Evolutionary conservation across 768 basidiomycete species (phyloP).

Genomic region (Naganishia friedmannii): DNA sequence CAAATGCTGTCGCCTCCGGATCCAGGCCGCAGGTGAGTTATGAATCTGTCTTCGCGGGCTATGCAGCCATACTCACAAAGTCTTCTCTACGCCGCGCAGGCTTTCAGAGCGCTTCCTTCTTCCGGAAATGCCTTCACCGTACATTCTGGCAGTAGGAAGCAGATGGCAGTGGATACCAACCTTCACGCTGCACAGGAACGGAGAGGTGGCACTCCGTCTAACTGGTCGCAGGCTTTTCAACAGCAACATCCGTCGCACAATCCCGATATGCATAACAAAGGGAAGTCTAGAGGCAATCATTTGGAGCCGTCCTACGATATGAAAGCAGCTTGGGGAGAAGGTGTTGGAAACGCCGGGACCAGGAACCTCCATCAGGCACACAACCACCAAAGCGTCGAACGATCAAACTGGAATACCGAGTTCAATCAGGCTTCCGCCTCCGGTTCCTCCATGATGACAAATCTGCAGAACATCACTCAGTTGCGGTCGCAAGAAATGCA

Average conservation of each 20-base stretch:
- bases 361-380: background rate
- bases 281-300: background rate
- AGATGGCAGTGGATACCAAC: background rate
- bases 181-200: background rate
- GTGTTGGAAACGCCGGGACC: background rate
- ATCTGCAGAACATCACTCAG: background rate
- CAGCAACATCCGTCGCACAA: background rate
- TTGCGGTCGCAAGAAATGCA: background rate
- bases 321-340: constrained; percentile 9
- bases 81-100: background rate
- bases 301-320: background rate
- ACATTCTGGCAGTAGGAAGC: background rate
- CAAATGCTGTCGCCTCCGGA: background rate
- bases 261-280: background rate
- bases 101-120: constrained; percentile 5
- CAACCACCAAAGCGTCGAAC: background rate
- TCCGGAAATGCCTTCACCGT: background rate
- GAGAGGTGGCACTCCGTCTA: background rate
- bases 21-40: constrained; percentile 12
- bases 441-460: background rate
- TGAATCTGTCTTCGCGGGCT: too few species aligned
- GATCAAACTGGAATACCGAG: background rate
- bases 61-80: background rate
- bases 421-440: background rate
- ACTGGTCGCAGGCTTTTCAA: constrained; percentile 15